Conservation (phyloP, 345 rosid genomes). For the Gossypium bickii region DNA sequence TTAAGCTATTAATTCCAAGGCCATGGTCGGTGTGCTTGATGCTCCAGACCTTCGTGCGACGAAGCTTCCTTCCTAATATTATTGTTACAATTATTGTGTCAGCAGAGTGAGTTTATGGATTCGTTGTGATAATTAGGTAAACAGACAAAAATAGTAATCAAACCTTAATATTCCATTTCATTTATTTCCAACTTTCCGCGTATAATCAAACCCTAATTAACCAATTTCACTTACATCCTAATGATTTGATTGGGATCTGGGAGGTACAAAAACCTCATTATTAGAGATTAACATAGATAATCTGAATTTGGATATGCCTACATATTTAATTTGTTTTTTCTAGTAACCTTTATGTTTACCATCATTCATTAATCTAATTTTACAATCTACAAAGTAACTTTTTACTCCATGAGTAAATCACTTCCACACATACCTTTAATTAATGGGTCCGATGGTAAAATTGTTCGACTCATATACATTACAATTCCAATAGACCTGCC, state of each 20-base stretch:
- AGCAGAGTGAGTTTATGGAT: not conserved
- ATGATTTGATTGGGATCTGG: not conserved
- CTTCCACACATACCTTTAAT: too few species aligned
- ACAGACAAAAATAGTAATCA: not conserved
- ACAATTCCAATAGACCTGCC: not conserved
- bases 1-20: not conserved
- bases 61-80: conserved; percentile 32
- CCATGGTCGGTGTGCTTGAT: conserved; percentile 31
- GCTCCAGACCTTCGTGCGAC: conserved; percentile 25
- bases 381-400: too few species aligned
- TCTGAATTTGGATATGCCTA: too few species aligned
- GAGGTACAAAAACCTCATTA: not conserved
- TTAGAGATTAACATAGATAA: not conserved
- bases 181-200: conserved; percentile 2
- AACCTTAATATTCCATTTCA: not conserved
- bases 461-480: too few species aligned
- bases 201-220: not conserved
- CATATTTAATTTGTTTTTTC: too few species aligned
- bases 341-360: too few species aligned
- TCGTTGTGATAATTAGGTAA: not conserved
- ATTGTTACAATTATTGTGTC: too few species aligned
- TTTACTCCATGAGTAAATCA: too few species aligned
- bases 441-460: too few species aligned
- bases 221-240: not conserved
- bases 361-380: too few species aligned